Conservation (phyloP, 306 rosid species). For the Phaseolus lunatus region DNA sequence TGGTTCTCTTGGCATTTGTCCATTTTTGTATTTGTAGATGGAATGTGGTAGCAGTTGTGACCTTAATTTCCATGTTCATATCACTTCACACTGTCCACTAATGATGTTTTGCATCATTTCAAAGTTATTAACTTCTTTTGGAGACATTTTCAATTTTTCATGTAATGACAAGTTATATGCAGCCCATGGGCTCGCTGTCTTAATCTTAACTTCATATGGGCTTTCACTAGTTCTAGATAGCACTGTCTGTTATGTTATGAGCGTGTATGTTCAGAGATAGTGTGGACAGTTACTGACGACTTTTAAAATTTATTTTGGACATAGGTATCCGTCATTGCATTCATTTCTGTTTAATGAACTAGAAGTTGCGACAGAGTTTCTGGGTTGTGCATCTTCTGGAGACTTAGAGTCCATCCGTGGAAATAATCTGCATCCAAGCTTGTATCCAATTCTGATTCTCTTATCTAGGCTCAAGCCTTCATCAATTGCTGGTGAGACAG, state of each 20-base stretch:
- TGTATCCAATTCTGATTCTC: constrained; percentile 91
- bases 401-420: constrained; percentile 62
- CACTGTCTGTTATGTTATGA: constrained; percentile 12
- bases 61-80: neutral
- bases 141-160: constrained; percentile 24
- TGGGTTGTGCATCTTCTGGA: constrained; percentile 64
- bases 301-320: constrained; percentile 25
- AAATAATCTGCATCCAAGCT: constrained; percentile 90
- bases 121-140: constrained; percentile 1
- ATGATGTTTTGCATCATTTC: neutral
- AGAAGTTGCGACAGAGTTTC: constrained; percentile 77
- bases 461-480: constrained; percentile 93
- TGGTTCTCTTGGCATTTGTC: neutral
- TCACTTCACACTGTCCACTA: neutral
- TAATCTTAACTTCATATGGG: constrained; percentile 27
- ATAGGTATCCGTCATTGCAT: constrained; percentile 92
- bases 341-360: constrained; percentile 80
- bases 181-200: neutral
- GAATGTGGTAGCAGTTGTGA: neutral
- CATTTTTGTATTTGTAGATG: neutral
- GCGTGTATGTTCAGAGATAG: constrained; percentile 21
- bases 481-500: constrained; percentile 82
- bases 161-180: constrained; percentile 15
- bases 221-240: constrained; percentile 15
- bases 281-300: constrained; percentile 19